Percentiles rank a stretch among this genome's conserved stretches.
Conservation (phyloP, 108 stramenopile genomes). For the Hondaea fermentalgiana region DNA sequence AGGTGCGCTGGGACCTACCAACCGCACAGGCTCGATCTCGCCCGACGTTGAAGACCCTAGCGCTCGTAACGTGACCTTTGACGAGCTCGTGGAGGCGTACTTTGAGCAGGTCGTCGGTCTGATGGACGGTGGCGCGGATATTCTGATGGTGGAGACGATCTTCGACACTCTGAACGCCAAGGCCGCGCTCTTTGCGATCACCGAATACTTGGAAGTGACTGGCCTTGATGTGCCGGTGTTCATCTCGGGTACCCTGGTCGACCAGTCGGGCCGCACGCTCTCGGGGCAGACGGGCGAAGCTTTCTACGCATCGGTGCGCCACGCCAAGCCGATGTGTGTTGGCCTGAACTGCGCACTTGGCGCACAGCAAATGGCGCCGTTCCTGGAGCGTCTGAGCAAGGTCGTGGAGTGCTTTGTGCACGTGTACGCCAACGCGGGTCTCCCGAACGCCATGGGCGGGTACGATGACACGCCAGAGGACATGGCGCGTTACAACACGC, state of each 20-base stretch:
- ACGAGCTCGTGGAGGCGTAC: conserved; percentile 93
- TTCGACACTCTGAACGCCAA: conserved; percentile 97
- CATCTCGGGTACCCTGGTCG: conserved; percentile 91
- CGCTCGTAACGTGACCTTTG: conserved; percentile 88
- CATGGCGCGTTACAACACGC: conserved; percentile 80
- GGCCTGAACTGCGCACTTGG: conserved; percentile 97
- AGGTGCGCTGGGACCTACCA: conserved; percentile 93
- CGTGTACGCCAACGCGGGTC: conserved; percentile 94
- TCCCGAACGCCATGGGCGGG: conserved; percentile 97
- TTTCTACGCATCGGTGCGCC: conserved; percentile 90
- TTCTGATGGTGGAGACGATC: conserved; percentile 96
- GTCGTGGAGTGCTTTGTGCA: conserved; percentile 89
- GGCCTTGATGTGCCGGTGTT: conserved; percentile 88
- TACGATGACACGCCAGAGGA: conserved; percentile 91
- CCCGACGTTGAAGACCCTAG: conserved; percentile 90
- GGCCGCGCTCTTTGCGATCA: conserved; percentile 88
- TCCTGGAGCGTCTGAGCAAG: conserved; percentile 78
- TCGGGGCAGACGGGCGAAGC: conserved; percentile 97
- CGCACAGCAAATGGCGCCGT: conserved; percentile 88
- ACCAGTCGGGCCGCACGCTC: conserved; percentile 92
- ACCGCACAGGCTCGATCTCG: conserved; percentile 89
- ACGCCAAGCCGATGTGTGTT: conserved; percentile 94
- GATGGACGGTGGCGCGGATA: conserved; percentile 86
- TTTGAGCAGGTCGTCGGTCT: conserved; percentile 86
- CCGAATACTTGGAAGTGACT: conserved; percentile 76